Evolutionary conservation across 108 stramenopile genomes (phyloP).

Genomic region (Ochromonas danica): DNA sequence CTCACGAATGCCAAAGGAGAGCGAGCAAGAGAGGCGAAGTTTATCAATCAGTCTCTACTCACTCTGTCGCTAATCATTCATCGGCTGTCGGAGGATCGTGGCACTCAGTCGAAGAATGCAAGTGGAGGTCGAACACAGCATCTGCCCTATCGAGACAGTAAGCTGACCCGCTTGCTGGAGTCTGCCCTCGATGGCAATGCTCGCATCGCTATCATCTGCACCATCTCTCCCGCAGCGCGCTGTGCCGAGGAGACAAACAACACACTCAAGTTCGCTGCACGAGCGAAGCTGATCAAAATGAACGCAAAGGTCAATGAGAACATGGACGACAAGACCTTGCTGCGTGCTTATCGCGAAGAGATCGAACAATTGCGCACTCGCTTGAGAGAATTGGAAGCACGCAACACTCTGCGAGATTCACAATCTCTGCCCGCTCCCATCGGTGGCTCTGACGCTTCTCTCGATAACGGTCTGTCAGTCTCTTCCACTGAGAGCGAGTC

Average conservation of each 20-base stretch:
- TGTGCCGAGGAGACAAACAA: slow-evolving; percentile 34
- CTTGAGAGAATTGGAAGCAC: not conserved
- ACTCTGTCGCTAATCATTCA: slow-evolving; percentile 24
- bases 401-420: not conserved
- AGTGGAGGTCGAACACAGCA: slow-evolving; percentile 26
- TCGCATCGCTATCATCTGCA: slow-evolving; percentile 43
- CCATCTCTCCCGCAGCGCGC: slow-evolving; percentile 37
- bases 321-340: slow-evolving; percentile 47
- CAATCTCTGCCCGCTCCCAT: too few relatives aligned
- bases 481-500: not conserved
- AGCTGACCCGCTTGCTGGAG: slow-evolving; percentile 49
- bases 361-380: slow-evolving; percentile 47
- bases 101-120: not conserved
- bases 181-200: slow-evolving; percentile 47
- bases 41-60: slow-evolving; percentile 23
- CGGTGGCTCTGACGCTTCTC: not conserved
- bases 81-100: slow-evolving; percentile 6
- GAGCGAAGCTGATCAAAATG: slow-evolving; percentile 40
- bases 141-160: slow-evolving; percentile 52
- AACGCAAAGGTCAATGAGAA: slow-evolving; percentile 38
- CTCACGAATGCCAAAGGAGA: slow-evolving; percentile 16
- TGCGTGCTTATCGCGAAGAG: slow-evolving; percentile 52
- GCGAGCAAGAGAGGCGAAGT: not conserved
- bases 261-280: slow-evolving; percentile 45
- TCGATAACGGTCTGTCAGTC: not conserved